phyloP scores from a whole-genome alignment of 495 filamentous ascomycete genomes.

The Aspergillus leporis region DNA sequence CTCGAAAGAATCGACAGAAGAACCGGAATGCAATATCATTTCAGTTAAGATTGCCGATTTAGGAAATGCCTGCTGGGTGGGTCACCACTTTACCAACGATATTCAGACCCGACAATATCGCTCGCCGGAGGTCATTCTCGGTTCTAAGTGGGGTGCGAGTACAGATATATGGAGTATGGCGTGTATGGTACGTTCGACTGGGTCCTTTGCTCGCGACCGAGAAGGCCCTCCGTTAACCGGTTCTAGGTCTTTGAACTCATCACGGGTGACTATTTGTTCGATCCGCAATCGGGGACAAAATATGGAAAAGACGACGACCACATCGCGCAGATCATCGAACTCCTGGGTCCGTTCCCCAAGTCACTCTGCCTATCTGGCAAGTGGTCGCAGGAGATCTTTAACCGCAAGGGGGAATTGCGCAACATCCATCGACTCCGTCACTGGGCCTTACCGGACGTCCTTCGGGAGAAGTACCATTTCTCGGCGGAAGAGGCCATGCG shows the following conservation, averaged over 20 bases:
- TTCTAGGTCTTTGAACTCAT: slow-evolving; percentile 92
- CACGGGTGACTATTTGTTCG: slow-evolving; percentile 98
- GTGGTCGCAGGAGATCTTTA: slow-evolving; percentile 99
- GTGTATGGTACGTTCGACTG: slow-evolving; percentile 72
- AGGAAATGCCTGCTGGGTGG: slow-evolving; percentile 98
- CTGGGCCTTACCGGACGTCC: slow-evolving; percentile 92
- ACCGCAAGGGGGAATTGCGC: slow-evolving; percentile 92
- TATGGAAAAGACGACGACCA: slow-evolving; percentile 99
- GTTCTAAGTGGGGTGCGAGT: slow-evolving; percentile 96
- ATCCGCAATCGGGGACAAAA: slow-evolving; percentile 97
- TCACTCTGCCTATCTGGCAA: slow-evolving; percentile 87
- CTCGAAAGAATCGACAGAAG: slow-evolving; percentile 42
- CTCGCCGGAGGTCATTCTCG: slow-evolving; percentile 95
- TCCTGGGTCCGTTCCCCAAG: slow-evolving; percentile 91
- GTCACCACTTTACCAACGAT: slow-evolving; percentile 98
- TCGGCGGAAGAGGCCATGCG: slow-evolving; percentile 70
- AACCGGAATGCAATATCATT: slow-evolving; percentile 71
- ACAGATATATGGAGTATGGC: slow-evolving; percentile 99
- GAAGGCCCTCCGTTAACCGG: slow-evolving; percentile 11
- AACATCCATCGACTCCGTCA: slow-evolving; percentile 97
- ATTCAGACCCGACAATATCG: slow-evolving; percentile 98
- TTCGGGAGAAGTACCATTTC: slow-evolving; percentile 97
- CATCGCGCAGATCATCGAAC: slow-evolving; percentile 98
- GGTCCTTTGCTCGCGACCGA: background rate
- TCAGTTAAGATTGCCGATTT: slow-evolving; percentile 99